phyloP scores from a whole-genome alignment of 2,329 filamentous ascomycete genomes.

The Phaeosphaeriaceae sp. region DNA sequence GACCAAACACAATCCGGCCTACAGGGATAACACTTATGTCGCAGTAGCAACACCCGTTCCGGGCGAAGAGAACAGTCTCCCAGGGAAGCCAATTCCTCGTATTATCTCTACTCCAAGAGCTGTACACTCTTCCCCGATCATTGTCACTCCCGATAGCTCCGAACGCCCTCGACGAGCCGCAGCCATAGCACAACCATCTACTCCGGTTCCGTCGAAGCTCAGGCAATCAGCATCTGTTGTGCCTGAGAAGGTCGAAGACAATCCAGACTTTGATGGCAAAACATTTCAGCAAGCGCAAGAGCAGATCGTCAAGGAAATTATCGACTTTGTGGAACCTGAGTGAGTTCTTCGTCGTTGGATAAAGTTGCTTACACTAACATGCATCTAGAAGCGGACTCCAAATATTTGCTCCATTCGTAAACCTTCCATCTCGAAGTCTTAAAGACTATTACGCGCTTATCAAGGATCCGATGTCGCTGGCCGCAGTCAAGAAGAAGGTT shows the following conservation, averaged over 20 bases:
- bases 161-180: constrained; percentile 45
- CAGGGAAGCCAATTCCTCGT: constrained; percentile 37
- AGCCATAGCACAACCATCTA: constrained; percentile 29
- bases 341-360: constrained; percentile 10
- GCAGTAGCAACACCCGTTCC: constrained; percentile 77
- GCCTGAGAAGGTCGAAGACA: constrained; percentile 28
- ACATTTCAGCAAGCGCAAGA: constrained; percentile 86
- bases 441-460: constrained; percentile 90
- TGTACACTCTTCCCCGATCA: constrained; percentile 13
- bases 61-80: constrained; percentile 53
- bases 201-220: constrained; percentile 43
- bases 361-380: constrained; percentile 10
- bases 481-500: constrained; percentile 76
- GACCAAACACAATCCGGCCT: constrained; percentile 85
- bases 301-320: constrained; percentile 77
- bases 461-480: constrained; percentile 78
- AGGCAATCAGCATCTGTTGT: constrained; percentile 37
- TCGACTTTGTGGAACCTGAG: constrained; percentile 66
- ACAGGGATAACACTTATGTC: constrained; percentile 69
- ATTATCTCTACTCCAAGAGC: constrained; percentile 33
- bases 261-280: constrained; percentile 58
- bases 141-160: constrained; percentile 31
- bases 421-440: constrained; percentile 74
- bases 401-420: constrained; percentile 76
- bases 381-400: constrained; percentile 62